A percentile compares a stretch with the other conserved stretches of the same genome.
These are phyloP conservation scores for Hirschfeldia incana DNA, from an alignment of 345 rosid genomes.

Conservation along the genomic window DNA sequence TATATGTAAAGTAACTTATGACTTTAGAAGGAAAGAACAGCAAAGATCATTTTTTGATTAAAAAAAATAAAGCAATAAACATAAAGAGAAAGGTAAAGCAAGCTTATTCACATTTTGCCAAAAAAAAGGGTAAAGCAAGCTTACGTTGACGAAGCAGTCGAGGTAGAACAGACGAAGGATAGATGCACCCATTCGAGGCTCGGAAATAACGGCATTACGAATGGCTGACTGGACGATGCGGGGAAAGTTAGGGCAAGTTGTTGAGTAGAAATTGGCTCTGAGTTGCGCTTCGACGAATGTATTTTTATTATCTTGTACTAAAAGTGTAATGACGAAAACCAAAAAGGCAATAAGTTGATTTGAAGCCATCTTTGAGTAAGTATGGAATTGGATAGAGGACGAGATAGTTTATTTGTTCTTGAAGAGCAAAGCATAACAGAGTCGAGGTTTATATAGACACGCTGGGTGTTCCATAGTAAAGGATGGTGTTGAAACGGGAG, in stretches of 20 bases:
- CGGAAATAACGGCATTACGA: constrained; percentile 50
- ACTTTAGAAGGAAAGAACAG: neutral
- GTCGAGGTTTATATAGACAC: constrained; percentile 49
- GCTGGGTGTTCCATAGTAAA: neutral
- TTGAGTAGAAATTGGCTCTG: constrained; percentile 56
- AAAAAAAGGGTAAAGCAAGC: neutral
- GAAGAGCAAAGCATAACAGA: neutral
- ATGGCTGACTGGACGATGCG: constrained; percentile 50
- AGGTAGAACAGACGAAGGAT: constrained; percentile 86
- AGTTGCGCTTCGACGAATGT: constrained; percentile 62
- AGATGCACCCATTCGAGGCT: constrained; percentile 75
- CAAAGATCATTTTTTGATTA: neutral
- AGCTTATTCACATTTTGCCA: constrained; percentile 29
- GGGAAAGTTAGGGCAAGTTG: constrained; percentile 59
- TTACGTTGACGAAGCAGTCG: constrained; percentile 92
- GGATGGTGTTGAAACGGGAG: no score
- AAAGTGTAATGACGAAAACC: constrained; percentile 37
- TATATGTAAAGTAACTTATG: neutral
- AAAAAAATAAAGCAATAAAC: neutral
- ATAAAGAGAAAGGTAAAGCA: neutral
- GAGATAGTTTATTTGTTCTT: no score
- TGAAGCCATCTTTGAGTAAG: constrained; percentile 36
- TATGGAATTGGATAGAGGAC: neutral
- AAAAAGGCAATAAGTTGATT: constrained; percentile 25
- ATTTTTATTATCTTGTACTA: constrained; percentile 33